Conservation (phyloP, 805 yeast genomes). For the Saccharomycopsis sp. region DNA sequence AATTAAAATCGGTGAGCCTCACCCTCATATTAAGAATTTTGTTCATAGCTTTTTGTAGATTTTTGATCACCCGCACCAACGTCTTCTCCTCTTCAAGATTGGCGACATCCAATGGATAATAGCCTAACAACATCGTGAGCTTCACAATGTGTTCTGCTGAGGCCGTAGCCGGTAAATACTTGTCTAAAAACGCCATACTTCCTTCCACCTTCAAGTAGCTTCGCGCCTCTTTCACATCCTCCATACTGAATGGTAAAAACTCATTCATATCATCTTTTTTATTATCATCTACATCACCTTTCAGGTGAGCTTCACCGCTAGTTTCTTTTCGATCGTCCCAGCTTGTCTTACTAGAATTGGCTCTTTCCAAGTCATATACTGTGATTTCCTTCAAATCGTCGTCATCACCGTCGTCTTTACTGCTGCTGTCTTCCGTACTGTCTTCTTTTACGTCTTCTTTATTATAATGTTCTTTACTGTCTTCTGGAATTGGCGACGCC, state of each 20-base stretch:
- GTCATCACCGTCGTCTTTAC: constrained; percentile 19
- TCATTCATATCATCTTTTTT: constrained; percentile 28
- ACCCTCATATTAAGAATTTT: constrained; percentile 52
- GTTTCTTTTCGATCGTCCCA: constrained; percentile 13
- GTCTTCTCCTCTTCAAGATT: constrained; percentile 37
- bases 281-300: neutral
- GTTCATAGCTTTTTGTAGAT: constrained; percentile 58
- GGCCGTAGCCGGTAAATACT: constrained; percentile 56
- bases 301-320: constrained; percentile 17
- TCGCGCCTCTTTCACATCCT: constrained; percentile 41
- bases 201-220: constrained; percentile 56
- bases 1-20: constrained; percentile 45
- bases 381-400: constrained; percentile 18
- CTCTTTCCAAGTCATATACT: constrained; percentile 5
- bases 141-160: constrained; percentile 49
- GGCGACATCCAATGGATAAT: constrained; percentile 28
- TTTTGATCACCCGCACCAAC: constrained; percentile 41
- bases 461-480: no score
- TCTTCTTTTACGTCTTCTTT: no score
- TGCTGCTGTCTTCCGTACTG: constrained; percentile 11
- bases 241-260: constrained; percentile 33
- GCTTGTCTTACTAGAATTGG: constrained; percentile 21
- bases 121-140: constrained; percentile 61
- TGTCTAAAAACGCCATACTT: constrained; percentile 48
- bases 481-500: no score